Conservation (phyloP, 495 filamentous ascomycete genomes). For the Aspergillus coremiiformis region DNA sequence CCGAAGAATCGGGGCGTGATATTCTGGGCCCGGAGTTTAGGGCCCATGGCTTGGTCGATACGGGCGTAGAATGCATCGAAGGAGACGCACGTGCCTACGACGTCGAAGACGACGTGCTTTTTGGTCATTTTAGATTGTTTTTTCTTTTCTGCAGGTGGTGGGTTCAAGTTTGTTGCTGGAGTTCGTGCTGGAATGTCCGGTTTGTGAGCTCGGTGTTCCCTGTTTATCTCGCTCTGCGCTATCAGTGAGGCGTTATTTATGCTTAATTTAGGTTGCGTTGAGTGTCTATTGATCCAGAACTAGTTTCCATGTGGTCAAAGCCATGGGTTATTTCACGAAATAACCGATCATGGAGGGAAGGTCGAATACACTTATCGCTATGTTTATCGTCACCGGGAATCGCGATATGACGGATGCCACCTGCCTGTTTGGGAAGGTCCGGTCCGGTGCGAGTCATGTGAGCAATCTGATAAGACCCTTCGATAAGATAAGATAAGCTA, state of each 20-base stretch:
- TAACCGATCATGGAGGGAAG: too few relatives aligned
- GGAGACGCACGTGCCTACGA: conserved; percentile 39
- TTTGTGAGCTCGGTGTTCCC: too few relatives aligned
- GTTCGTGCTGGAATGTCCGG: too few relatives aligned
- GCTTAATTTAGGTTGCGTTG: too few relatives aligned
- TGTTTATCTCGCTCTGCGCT: too few relatives aligned
- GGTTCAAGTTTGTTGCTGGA: too few relatives aligned
- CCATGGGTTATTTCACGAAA: too few relatives aligned
- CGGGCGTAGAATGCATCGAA: conserved; percentile 29
- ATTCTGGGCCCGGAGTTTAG: conserved; percentile 20
- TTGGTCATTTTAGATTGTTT: not conserved
- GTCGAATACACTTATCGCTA: too few relatives aligned
- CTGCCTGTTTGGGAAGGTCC: not conserved
- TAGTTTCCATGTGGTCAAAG: too few relatives aligned
- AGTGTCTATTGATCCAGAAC: too few relatives aligned
- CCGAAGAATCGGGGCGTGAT: conserved; percentile 32
- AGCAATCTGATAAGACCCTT: not conserved
- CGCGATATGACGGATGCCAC: not conserved
- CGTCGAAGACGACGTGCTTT: conserved; percentile 39
- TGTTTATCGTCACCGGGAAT: too few relatives aligned
- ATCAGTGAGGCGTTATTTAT: too few relatives aligned
- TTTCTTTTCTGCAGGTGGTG: not conserved
- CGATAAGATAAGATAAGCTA: not conserved
- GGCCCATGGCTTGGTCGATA: conserved; percentile 25
- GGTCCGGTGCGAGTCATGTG: not conserved